Percentiles rank a stretch among this genome's conserved stretches.
Evolutionary conservation across 1,284 basidiomycete species (phyloP).

Genomic region (Paramarasmius palmivorus): DNA sequence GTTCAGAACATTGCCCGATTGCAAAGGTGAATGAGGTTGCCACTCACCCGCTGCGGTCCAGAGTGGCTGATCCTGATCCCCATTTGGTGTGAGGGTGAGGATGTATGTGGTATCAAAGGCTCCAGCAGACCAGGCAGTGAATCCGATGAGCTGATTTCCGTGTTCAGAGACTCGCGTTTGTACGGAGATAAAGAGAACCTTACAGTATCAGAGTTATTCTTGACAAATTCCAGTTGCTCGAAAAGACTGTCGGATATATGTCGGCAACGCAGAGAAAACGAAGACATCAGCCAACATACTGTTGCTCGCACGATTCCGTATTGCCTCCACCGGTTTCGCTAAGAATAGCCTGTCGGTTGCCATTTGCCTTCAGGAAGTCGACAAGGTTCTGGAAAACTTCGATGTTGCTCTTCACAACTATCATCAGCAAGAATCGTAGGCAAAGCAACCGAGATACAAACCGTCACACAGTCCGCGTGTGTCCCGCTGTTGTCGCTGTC

Average conservation of each 20-base stretch:
- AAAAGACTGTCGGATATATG: conserved; percentile 30
- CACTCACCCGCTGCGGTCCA: conserved; percentile 8
- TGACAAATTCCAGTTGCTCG: conserved; percentile 47
- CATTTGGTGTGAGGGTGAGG: conserved; percentile 9
- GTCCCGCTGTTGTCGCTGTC: conserved; percentile 61
- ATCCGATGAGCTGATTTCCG: conserved; percentile 37
- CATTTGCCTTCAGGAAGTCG: background rate
- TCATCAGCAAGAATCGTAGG: conserved; percentile 1
- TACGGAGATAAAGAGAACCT: background rate
- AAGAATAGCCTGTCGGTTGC: conserved; percentile 2
- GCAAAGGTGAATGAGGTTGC: background rate
- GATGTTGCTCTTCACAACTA: conserved; percentile 38
- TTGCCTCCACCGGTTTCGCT: conserved; percentile 61
- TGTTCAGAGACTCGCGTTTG: too few relatives aligned
- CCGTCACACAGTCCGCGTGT: conserved; percentile 46
- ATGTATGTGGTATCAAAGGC: conserved; percentile 16
- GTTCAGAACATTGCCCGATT: too few relatives aligned
- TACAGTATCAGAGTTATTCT: conserved; percentile 38
- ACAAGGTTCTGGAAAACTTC: conserved; percentile 36
- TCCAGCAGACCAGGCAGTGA: conserved; percentile 38
- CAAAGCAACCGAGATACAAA: conserved; percentile 17
- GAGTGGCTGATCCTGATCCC: conserved; percentile 5
- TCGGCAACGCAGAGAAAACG: background rate
- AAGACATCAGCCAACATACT: conserved; percentile 25
- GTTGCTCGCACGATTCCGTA: conserved; percentile 46